Evolutionary conservation across 208 protist species (phyloP).

Genomic region (Phytomonas sp.): DNA sequence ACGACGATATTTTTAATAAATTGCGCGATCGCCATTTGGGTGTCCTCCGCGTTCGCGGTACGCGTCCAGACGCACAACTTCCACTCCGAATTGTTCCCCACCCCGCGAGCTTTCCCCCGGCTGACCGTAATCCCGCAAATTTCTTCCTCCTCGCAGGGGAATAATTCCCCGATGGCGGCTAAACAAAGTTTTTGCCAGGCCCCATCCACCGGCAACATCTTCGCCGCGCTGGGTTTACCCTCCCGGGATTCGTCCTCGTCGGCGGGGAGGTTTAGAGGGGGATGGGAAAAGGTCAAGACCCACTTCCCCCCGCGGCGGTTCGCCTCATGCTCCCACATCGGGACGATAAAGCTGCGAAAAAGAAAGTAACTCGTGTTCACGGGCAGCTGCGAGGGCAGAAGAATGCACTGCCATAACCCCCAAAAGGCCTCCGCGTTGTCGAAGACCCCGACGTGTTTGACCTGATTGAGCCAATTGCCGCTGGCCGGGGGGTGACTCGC

Average conservation of each 20-base stretch:
- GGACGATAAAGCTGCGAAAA: conserved; percentile 82
- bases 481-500: conserved; percentile 13
- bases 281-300: conserved; percentile 51
- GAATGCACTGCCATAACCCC: conserved; percentile 63
- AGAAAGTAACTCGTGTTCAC: conserved; percentile 76
- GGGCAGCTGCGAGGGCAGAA: conserved; percentile 68
- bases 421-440: conserved; percentile 87
- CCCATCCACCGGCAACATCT: conserved; percentile 46
- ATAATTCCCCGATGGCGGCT: conserved; percentile 70
- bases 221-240: background rate
- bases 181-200: conserved; percentile 76
- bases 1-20: conserved; percentile 47
- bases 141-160: conserved; percentile 71
- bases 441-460: conserved; percentile 76
- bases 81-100: conserved; percentile 35
- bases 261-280: background rate
- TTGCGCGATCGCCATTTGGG: conserved; percentile 54
- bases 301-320: conserved; percentile 84
- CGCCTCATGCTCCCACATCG: conserved; percentile 89
- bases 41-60: conserved; percentile 44
- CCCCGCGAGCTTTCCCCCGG: conserved; percentile 28
- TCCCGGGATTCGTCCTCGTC: background rate
- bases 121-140: conserved; percentile 78
- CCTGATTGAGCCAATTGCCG: conserved; percentile 70
- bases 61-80: conserved; percentile 85